Evolutionary conservation across 805 yeast species (phyloP), one percentile per base, ranked within the genome.

Genomic region (Cyberlindnera veronae): DNA sequence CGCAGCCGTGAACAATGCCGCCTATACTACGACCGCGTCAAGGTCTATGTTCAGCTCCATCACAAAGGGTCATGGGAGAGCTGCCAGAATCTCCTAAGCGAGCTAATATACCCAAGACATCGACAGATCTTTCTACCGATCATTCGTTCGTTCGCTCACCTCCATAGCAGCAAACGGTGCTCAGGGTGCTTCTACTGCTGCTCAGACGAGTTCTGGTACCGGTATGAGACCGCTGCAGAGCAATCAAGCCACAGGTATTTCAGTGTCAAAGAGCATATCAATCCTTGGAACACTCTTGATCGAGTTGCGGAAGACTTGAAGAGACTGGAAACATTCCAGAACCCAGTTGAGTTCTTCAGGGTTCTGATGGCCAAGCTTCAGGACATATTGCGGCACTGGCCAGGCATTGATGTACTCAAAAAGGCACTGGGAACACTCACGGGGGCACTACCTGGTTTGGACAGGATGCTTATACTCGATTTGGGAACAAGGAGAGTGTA

Each of bases 191-290:
- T 23, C 29, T 13, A 24, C 7, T 41, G 45, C 16, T 19, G 32
- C 11, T 4, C 36, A 4, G 31, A 41, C 17, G 45, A 36, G 30
- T 41, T 41, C 35, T 41, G 45, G 45, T 41, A 20, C 21, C 20
- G 32, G 16, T 41, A 22, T 26, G 35, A 32, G 15, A 21, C n/a
- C 13, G 38, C 38, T 1, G 19, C 39, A 4, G 17, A 24, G 14
- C 31, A 20, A 23, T 29, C 44, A 4, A 29, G 41, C 26, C 28
- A 29, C 15, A 34, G 38, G 26, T 41, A 41, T 15, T 32, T 16
- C 14, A 33, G 29, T 8, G 17, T 36, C 8, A 8, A 17, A 4
- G 29, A 41, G 26, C 26, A 28, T 2, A 13, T 41, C 3, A 24
- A 15, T 22, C 45, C 45, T 10, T 15, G 7, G 6, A 36, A 20